Percentiles rank a stretch among this genome's conserved stretches.
These are phyloP conservation scores for Leccinum obscurum DNA, from an alignment of 768 basidiomycete genomes.

Conservation along the genomic window DNA sequence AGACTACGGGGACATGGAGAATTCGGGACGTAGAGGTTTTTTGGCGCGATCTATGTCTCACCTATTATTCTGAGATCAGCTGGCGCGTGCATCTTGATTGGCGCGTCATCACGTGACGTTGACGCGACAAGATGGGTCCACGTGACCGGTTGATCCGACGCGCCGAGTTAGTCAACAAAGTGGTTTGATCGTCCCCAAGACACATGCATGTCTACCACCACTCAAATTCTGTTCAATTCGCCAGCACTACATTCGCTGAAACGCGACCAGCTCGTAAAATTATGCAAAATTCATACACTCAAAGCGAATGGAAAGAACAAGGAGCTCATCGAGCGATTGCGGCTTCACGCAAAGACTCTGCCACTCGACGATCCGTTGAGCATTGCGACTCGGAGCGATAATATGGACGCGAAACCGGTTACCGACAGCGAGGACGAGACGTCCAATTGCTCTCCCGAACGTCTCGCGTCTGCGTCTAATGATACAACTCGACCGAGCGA, in stretches of 20 bases:
- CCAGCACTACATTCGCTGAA: conserved; percentile 82
- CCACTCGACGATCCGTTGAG: conserved; percentile 57
- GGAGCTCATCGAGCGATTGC: conserved; percentile 69
- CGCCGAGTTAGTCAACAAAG: conserved; percentile 21
- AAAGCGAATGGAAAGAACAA: conserved; percentile 80
- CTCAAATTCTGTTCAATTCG: conserved; percentile 81
- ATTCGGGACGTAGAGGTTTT: neutral
- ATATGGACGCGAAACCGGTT: conserved; percentile 30
- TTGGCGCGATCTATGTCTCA: conserved; percentile 15
- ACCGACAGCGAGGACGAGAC: conserved; percentile 34
- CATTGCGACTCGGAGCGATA: conserved; percentile 54
- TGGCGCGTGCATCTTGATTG: conserved; percentile 6
- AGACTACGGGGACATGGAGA: neutral
- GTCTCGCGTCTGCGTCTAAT: conserved; percentile 7
- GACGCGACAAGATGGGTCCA: conserved; percentile 11
- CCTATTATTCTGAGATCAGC: conserved; percentile 10
- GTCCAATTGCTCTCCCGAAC: conserved; percentile 24
- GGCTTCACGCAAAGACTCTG: conserved; percentile 64
- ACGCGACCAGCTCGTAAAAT: conserved; percentile 79
- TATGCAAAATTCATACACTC: conserved; percentile 81
- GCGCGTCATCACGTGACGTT: conserved; percentile 17
- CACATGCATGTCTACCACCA: conserved; percentile 61
- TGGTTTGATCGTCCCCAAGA: neutral
- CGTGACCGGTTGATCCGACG: conserved; percentile 14
- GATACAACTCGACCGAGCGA: conserved; percentile 63